phyloP scores from a whole-genome alignment of 345 rosid genomes.

The Citrus maxima region DNA sequence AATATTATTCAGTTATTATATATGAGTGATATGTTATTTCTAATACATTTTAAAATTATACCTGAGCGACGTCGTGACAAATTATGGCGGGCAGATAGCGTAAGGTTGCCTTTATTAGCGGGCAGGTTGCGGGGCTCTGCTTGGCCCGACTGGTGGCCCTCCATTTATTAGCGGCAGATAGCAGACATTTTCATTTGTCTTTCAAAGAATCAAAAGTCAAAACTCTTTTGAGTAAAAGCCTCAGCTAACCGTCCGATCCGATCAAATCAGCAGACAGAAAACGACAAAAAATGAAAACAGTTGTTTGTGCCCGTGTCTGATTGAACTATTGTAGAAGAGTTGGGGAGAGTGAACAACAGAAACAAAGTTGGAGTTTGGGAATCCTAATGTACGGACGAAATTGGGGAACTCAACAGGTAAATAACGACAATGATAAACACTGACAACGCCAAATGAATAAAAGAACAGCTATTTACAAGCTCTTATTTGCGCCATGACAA shows the following conservation, averaged over 20 bases:
- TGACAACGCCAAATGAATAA: not conserved
- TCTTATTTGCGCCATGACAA: not conserved
- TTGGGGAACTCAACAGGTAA: not conserved
- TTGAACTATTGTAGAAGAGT: not conserved
- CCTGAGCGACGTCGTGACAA: no score
- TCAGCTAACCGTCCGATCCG: not conserved
- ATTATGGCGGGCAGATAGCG: no score
- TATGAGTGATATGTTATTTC: no score
- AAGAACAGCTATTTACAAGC: not conserved
- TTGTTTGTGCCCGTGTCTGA: not conserved
- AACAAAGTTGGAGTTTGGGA: not conserved
- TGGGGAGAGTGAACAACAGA: not conserved
- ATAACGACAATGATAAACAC: not conserved
- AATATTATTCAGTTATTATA: no score
- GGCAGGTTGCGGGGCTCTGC: no score
- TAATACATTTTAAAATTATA: no score
- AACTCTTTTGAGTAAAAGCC: not conserved
- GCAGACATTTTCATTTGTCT: no score
- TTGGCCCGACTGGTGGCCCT: no score
- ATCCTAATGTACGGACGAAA: conserved; percentile 21
- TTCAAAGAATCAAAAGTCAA: not conserved
- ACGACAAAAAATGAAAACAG: not conserved
- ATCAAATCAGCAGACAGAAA: not conserved
- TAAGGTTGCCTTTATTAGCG: no score
- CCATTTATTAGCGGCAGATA: not conserved